Conservation (phyloP, 495 filamentous ascomycete species). For the Lichenothelia convexa region DNA sequence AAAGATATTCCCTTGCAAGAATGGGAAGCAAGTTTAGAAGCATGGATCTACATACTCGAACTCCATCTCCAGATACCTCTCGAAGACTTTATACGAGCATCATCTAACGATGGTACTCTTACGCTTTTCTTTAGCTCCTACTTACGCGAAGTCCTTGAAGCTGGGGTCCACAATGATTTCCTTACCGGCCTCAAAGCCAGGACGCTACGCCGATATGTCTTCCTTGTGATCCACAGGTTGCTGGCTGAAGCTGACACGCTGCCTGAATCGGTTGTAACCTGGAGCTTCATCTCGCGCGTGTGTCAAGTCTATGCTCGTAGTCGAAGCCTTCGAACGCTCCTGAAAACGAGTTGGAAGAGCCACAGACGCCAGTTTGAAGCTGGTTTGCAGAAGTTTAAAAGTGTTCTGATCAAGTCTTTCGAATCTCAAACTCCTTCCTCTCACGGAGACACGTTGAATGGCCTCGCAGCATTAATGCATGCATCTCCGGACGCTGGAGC, state of each 20-base stretch:
- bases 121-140: constrained; percentile 43
- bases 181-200: constrained; percentile 30
- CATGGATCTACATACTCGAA: constrained; percentile 50
- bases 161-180: constrained; percentile 15
- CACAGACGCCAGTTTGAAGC: constrained; percentile 23
- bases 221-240: constrained; percentile 36
- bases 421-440: constrained; percentile 21
- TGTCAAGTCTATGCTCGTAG: constrained; percentile 36
- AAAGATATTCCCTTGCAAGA: constrained; percentile 45
- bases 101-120: constrained; percentile 34
- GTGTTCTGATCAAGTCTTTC: constrained; percentile 29
- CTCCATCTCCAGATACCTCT: constrained; percentile 41
- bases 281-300: constrained; percentile 40
- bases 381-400: constrained; percentile 30
- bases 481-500: constrained; percentile 31
- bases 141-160: constrained; percentile 26
- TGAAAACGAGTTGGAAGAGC: constrained; percentile 27
- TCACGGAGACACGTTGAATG: constrained; percentile 28
- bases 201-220: constrained; percentile 39
- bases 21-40: constrained; percentile 62
- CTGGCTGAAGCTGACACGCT: constrained; percentile 24
- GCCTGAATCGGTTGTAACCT: constrained; percentile 29
- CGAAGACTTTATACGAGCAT: constrained; percentile 29
- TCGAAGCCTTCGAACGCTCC: constrained; percentile 23
- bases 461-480: constrained; percentile 31